Base-by-base conservation (phyloP, 208 protist species). In the Herpetomonas tarakana region DNA sequence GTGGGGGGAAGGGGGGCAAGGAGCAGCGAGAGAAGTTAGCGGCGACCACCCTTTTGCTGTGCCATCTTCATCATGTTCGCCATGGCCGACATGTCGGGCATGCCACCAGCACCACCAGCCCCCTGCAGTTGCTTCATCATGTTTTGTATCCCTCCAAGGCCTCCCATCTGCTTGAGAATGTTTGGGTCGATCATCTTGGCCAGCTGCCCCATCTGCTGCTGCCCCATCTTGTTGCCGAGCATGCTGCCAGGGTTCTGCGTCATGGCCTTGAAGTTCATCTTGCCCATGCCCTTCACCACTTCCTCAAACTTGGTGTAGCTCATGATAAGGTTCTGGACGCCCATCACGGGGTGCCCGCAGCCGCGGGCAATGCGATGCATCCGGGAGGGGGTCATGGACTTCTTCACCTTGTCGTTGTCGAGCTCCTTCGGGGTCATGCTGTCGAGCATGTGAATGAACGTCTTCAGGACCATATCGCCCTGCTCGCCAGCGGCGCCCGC, bases 391-490 rank as follows among this genome's bases (percentile, higher is more conserved):
- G 88, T 95, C 87, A 97, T 93, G 55, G 84, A 81, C 58, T 97
- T 97, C 60, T 92, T 93, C 31, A 96, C 89, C 57, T 92, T 92
- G n/a, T 30, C 60, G n/a, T 88, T 75, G 54, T 97, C 89, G 21
- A 97, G 59, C 70, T 97, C 97, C 22, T 92, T 86, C 24, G 92
- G 78, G 3, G 90, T 98, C 92, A 99, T 98, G 68, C 84, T 96
- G 71, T 99, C 97, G 79, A 99, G 86, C 46, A 99, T 98, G 64
- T 92, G 94, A 57, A 98, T 94, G 72, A 94, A 98, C 1, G 69
- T 65, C 55, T 96, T 97, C 38, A 98, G 62, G 53, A 90, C 71
- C 24, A 86, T 51, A 49, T 89, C 69, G 31, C 80, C 73, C 19
- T 86, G 67, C 58, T 94, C 74, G 28, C 91, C 88, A 2, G 86